Percentiles rank a stretch among this genome's conserved stretches.
Evolutionary conservation across 1,139 yeast species (phyloP).

Genomic region (Candida smagusa): DNA sequence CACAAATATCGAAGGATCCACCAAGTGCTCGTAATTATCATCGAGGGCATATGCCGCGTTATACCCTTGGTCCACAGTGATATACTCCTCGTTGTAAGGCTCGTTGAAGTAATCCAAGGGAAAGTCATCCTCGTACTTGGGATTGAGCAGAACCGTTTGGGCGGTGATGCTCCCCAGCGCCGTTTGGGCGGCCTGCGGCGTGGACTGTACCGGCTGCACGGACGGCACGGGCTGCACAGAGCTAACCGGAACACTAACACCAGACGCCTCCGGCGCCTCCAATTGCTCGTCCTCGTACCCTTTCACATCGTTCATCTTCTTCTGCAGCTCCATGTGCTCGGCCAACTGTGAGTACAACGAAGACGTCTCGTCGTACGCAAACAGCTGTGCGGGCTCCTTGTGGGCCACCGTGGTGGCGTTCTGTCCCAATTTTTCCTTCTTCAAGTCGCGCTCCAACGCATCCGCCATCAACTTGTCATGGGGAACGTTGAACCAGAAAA

Average conservation of each 20-base stretch:
- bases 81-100: slow-evolving; percentile 24
- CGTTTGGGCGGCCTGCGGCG: neutral
- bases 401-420: slow-evolving; percentile 59
- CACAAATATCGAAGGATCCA: slow-evolving; percentile 26
- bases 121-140: slow-evolving; percentile 55
- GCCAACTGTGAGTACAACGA: slow-evolving; percentile 48
- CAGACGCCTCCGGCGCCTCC: neutral
- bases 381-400: slow-evolving; percentile 62
- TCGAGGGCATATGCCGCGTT: slow-evolving; percentile 18
- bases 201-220: neutral
- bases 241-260: neutral
- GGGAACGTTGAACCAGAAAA: slow-evolving; percentile 94
- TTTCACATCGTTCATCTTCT: slow-evolving; percentile 11
- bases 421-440: slow-evolving; percentile 63
- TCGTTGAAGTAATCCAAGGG: slow-evolving; percentile 59
- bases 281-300: neutral
- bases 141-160: neutral
- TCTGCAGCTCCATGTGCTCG: slow-evolving; percentile 41
- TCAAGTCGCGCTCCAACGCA: slow-evolving; percentile 89
- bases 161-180: neutral
- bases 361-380: slow-evolving; percentile 49
- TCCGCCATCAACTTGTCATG: slow-evolving; percentile 92
- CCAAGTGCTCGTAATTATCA: slow-evolving; percentile 26
- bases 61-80: slow-evolving; percentile 31
- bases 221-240: neutral